Conservation (phyloP, 768 basidiomycete genomes). For the Rhodotorula kratochvilovae region DNA sequence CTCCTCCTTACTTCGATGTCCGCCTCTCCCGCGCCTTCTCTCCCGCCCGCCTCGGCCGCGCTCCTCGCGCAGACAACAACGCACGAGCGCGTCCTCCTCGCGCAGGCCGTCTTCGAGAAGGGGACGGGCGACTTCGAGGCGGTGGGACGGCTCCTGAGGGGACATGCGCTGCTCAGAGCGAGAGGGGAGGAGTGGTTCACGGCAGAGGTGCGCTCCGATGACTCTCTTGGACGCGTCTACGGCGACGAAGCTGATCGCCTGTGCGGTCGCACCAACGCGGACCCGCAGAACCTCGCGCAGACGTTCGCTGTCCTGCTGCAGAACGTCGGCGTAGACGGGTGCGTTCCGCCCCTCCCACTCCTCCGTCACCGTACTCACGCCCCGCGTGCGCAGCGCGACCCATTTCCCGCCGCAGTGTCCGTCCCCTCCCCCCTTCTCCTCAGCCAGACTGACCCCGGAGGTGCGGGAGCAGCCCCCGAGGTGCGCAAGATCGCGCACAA, state of each 20-base stretch:
- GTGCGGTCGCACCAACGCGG: too few relatives aligned
- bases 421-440: not conserved
- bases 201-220: slow-evolving; percentile 8
- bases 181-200: slow-evolving; percentile 14
- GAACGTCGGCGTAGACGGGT: not conserved
- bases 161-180: slow-evolving; percentile 16
- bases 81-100: slow-evolving; percentile 28
- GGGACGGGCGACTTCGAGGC: slow-evolving; percentile 7
- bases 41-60: not conserved
- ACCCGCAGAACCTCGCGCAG: not conserved
- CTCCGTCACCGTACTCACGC: not conserved
- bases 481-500: slow-evolving; percentile 31
- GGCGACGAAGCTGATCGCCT: not conserved
- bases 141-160: slow-evolving; percentile 1
- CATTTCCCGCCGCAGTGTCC: not conserved
- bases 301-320: not conserved
- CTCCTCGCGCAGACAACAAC: slow-evolving; percentile 14
- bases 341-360: not conserved
- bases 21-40: not conserved
- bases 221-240: accelerated
- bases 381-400: not conserved
- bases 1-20: not conserved
- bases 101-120: slow-evolving; percentile 21
- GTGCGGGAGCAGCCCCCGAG: slow-evolving; percentile 3
- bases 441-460: not conserved